Evolutionary conservation across 495 filamentous ascomycete species (phyloP), one percentile per base, ranked within the genome.

Genomic region (Aspergillus avenaceus): DNA sequence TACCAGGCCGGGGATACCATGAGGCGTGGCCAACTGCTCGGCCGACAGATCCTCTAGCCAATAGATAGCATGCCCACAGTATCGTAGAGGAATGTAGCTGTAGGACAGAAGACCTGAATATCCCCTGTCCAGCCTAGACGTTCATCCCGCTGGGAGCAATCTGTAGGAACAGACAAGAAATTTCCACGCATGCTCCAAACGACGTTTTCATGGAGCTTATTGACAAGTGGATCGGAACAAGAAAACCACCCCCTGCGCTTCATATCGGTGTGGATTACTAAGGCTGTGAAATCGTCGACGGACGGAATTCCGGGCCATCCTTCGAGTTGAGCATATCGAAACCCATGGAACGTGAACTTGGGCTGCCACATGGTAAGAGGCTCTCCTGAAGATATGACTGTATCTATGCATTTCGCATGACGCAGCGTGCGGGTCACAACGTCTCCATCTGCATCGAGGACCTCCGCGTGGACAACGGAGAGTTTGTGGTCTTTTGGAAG

Each of bases 71-170:
- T 74, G 5, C 76, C 76, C 0, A 66, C 54, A 1, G 73, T 71
- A 49, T 80, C 67, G 48, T 77, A 81, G 3, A 83, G 59, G 51
- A 74, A 80, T 47, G 69, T 75, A 0, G 77, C 76, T 0, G 76
- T 74, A 0, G 75, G 75, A 0, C 66, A 59, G 53, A 83, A 83
- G 8, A 75, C 69, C 46, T 78, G 71, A 12, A 73, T 69, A 50
- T 83, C 78, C 7, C 78, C 79, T 0, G 79, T 81, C 79, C 79
- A 83, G 5, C 79, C 79, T 1, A 83, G 56, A 2, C 79, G 70
- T 56, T 83, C 79, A 46, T 83, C 79, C 14, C 79, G 68, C 52
- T 80, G 76, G 0, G 78, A 77, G 47, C 79, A 81, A 45, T 83
- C 79, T 0, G 76, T 81, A 3, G 79, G 79, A 0, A 81, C 61